Evolutionary conservation across 1,284 basidiomycete genomes (phyloP).

Genomic region (Marasmius sp.): DNA sequence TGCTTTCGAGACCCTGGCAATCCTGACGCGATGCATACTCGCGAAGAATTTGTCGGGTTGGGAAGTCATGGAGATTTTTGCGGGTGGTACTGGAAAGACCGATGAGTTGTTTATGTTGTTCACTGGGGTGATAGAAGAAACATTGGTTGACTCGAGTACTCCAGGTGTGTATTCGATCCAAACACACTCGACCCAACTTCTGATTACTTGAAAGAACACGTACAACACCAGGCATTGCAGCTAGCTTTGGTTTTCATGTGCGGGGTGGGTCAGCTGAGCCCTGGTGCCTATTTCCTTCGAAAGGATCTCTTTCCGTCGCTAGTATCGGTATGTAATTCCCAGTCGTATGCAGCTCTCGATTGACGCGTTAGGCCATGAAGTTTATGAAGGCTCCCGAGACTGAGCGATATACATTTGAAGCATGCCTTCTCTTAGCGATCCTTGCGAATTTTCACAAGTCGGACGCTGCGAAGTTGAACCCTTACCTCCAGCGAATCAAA

Average conservation of each 20-base stretch:
- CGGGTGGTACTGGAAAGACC: constrained; percentile 55
- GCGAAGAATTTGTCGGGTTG: constrained; percentile 59
- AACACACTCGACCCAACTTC: neutral
- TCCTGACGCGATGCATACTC: constrained; percentile 46
- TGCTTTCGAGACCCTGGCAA: constrained; percentile 48
- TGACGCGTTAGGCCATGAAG: constrained; percentile 28
- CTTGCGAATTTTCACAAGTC: constrained; percentile 70
- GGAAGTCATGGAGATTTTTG: constrained; percentile 69
- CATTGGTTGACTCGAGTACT: neutral
- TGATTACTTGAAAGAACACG: constrained; percentile 30
- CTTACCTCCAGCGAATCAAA: constrained; percentile 53
- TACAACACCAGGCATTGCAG: constrained; percentile 56
- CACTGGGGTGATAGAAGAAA: neutral
- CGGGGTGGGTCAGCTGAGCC: constrained; percentile 59
- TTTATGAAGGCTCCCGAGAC: constrained; percentile 54
- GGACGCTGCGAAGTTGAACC: constrained; percentile 64
- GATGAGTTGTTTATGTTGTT: constrained; percentile 57
- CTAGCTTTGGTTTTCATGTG: constrained; percentile 57
- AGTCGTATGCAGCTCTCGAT: neutral
- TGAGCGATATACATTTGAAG: constrained; percentile 57
- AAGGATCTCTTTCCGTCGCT: constrained; percentile 58
- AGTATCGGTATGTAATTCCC: constrained; percentile 32
- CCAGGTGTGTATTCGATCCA: constrained; percentile 2
- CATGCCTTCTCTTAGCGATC: constrained; percentile 52
- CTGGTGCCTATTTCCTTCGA: constrained; percentile 66